Conservation (phyloP, 306 rosid genomes). For the Ormosia emarginata region DNA sequence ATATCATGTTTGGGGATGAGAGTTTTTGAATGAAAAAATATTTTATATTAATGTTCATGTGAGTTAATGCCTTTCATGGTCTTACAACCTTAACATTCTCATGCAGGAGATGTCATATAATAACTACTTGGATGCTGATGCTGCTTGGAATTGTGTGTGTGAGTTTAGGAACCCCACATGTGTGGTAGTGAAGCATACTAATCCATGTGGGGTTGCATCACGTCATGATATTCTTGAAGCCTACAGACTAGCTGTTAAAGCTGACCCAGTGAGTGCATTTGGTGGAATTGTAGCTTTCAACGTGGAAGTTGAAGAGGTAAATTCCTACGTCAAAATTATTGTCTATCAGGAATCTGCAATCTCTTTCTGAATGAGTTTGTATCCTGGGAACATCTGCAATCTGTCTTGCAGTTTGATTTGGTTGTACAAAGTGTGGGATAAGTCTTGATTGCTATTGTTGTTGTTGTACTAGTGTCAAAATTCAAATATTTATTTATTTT, state of each 20-base stretch:
- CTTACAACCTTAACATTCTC: conserved; percentile 3
- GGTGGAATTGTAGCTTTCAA: conserved; percentile 98
- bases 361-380: background rate
- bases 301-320: conserved; percentile 83
- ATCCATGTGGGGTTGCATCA: conserved; percentile 96
- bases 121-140: conserved; percentile 94
- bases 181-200: conserved; percentile 89
- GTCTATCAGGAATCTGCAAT: background rate
- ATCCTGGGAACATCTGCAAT: background rate
- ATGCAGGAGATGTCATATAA: conserved; percentile 92
- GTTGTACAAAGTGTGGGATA: background rate
- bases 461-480: background rate
- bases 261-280: conserved; percentile 95
- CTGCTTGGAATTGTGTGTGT: conserved; percentile 94
- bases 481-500: background rate
- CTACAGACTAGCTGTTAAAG: conserved; percentile 85
- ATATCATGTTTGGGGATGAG: conserved; percentile 5
- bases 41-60: background rate
- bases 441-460: background rate
- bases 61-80: background rate
- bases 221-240: conserved; percentile 89
- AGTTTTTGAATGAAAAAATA: background rate
- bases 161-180: conserved; percentile 80
- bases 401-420: background rate
- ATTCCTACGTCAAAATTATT: background rate